Base-by-base conservation (phyloP, 2,329 filamentous ascomycete species). In the Colletotrichum agaves region DNA sequence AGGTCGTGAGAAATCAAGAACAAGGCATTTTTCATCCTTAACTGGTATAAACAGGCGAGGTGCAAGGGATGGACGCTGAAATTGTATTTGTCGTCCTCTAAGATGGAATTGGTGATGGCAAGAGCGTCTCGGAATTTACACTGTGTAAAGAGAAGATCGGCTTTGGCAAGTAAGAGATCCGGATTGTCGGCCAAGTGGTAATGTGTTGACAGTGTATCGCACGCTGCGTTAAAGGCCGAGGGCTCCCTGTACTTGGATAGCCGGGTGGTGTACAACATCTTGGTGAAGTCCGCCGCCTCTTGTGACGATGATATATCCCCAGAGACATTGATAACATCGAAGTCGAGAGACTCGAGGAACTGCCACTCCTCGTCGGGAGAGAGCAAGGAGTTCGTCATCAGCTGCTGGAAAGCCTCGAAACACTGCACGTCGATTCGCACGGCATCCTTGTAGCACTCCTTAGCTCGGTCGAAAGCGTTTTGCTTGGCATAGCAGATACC, bases 361-460 rank as follows among this genome's bases (percentile, higher is more conserved):
- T 90, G 87, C 87, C 95, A 93, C 77, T 98, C 94, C 78, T 98
- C 94, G 39, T 93, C 90, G 0, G 94, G 94, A 53, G 88, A 89
- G 88, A 99, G 92, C 69, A 99, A 85, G 19, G 93, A 93, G 81
- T 99, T 99, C 81, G 94, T 93, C 90, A 98, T 98, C 62, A 99
- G 87, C 82, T 98, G 94, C 74, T 98, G 94, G 76, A 99, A 98
- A 0, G 96, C 96, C 79, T 99, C 96, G 76, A 97, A 98, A 80
- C 96, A 99, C 78, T 97, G 94, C 3, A 98, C 94, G 76, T 99
- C 96, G 75, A 99, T 98, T 69, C 93, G 90, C 50, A 98, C 94
- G 2, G 96, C 96, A 74, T 97, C 93, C 82, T 98, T 98, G 85
- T 98, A 99, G 81, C 96, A 98, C 74, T 98, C 94, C 78, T 98